Percentiles rank a stretch among this genome's conserved stretches.
Evolutionary conservation across 495 filamentous ascomycete species (phyloP).

Genomic region (Trichodelitschia bisporula): DNA sequence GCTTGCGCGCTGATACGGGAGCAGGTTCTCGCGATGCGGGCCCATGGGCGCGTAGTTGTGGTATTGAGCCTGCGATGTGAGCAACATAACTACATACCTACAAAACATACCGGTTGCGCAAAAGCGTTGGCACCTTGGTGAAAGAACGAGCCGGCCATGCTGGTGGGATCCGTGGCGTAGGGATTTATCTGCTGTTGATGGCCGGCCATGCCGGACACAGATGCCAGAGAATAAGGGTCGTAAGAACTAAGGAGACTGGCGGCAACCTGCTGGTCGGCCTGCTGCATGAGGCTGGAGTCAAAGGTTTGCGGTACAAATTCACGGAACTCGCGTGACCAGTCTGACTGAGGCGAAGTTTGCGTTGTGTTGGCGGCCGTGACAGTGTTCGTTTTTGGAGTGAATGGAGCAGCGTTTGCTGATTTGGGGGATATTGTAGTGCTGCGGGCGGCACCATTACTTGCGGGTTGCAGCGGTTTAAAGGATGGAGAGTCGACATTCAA

Average conservation of each 20-base stretch:
- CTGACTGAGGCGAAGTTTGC: constrained; percentile 17
- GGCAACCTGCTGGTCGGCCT: constrained; percentile 6
- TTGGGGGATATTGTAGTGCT: constrained; percentile 55
- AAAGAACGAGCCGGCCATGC: constrained; percentile 26
- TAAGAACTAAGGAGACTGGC: constrained; percentile 6
- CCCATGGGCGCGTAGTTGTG: constrained; percentile 79
- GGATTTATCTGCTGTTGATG: constrained; percentile 8
- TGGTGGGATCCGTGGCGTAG: constrained; percentile 24
- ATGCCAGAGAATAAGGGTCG: constrained; percentile 5
- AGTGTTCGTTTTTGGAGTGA: constrained; percentile 41
- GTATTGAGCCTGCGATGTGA: constrained; percentile 35
- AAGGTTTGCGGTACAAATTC: constrained; percentile 69
- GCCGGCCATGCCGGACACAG: constrained; percentile 2
- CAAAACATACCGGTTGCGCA: constrained; percentile 39
- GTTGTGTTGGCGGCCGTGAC: constrained; percentile 2
- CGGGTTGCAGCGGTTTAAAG: constrained; percentile 53
- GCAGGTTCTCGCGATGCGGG: constrained; percentile 51
- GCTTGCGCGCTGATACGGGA: constrained; percentile 58
- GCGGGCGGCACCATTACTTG: constrained; percentile 26
- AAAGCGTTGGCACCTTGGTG: constrained; percentile 27
- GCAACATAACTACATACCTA: constrained; percentile 5
- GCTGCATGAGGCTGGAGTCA: constrained; percentile 22
- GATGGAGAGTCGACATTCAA: constrained; percentile 93
- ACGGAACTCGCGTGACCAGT: constrained; percentile 34
- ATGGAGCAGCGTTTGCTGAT: constrained; percentile 71